Conservation (phyloP, 768 basidiomycete species). For the Termitomyces sp. region DNA sequence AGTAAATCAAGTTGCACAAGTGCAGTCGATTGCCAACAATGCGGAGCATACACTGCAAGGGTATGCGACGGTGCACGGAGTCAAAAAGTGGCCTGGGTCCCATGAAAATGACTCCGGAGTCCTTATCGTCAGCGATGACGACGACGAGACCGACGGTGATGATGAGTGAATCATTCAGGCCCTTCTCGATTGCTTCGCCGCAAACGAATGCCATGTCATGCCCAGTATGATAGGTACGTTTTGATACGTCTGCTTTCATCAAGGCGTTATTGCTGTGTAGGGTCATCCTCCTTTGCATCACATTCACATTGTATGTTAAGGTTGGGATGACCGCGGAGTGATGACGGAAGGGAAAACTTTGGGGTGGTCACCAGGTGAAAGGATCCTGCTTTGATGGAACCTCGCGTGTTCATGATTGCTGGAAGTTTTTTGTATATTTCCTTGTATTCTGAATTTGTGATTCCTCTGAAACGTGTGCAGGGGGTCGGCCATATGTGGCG, state of each 20-base stretch:
- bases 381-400: neutral
- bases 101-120: constrained; percentile 35
- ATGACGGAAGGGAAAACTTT: neutral
- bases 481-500: constrained; percentile 10
- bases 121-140: constrained; percentile 41
- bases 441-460: constrained; percentile 11
- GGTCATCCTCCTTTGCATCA: neutral
- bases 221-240: constrained; percentile 13
- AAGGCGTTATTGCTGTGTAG: neutral
- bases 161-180: constrained; percentile 1
- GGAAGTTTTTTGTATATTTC: constrained; percentile 20
- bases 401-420: neutral
- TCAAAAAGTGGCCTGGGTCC: constrained; percentile 44
- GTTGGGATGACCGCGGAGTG: neutral
- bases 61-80: constrained; percentile 15
- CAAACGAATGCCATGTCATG: neutral
- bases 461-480: constrained; percentile 17
- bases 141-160: constrained; percentile 19
- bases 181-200: neutral
- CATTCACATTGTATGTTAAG: neutral
- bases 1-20: neutral
- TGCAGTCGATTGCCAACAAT: neutral
- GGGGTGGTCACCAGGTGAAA: neutral
- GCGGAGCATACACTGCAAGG: constrained; percentile 3
- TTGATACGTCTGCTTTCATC: constrained; percentile 6